Base-by-base conservation (phyloP, 495 filamentous ascomycete species). In the Paragyromitra xinjiangensis region DNA sequence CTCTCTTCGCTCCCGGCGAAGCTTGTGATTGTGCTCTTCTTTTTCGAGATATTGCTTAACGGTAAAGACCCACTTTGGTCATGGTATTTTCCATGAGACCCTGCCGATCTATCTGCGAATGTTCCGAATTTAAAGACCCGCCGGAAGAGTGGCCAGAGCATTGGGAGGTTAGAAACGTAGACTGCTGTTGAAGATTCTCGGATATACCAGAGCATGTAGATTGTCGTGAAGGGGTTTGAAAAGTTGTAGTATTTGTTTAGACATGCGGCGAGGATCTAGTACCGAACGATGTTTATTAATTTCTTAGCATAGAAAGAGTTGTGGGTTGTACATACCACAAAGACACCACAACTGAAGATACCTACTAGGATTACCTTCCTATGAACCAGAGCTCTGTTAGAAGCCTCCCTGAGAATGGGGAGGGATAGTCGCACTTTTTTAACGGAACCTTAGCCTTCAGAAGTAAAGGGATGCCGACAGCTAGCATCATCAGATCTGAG, bases 121-220 rank as follows among this genome's bases (percentile, higher is more conserved):
- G 84, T 83, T 6, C 83, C 83, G 8, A 88, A 58, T 22, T 85
- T 83, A 82, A 91, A 90, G 29, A 87, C 59, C 67, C 87, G 87
- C 16, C 83, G 78, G 48, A 86, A 69, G 39, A 86, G 80, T 2
- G 83, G 83, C 86, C 86, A 88, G 53, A 87, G 83, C 71, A 86
- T 78, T 0, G 86, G 86, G 0, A 88, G 75, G 71, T 87, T 88
- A 51, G 85, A 81, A 7, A 88, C 86, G 71, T 85, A 86, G 16
- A 88, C 80, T 1, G 85, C 84, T 1, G 85, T 83, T 0, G 83
- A 82, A 0, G 85, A 83, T 77, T 88, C 87, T 19, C 85, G 85
- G 39, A 85, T 82, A 76, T 88, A 87, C 86, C 86, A 88, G 6
- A 85, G 78, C 78, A 86, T 85, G 78, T 87, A 88, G n/a, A 77